Base-by-base conservation (phyloP, 495 filamentous ascomycete genomes). In the Annulohypoxylon moriforme region DNA sequence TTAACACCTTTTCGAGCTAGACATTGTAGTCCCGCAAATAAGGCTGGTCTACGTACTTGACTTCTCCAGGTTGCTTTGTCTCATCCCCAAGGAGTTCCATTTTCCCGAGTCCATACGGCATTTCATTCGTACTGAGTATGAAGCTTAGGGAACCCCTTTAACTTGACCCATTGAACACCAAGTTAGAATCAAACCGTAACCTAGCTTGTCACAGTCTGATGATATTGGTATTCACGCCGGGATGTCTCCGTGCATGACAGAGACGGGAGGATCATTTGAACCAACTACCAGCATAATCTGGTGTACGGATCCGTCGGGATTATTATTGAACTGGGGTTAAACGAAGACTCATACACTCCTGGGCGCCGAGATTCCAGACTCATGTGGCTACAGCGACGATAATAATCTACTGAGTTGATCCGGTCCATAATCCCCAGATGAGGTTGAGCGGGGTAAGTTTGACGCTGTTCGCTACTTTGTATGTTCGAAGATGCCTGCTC, bases 221-320 rank as follows among this genome's bases (percentile, higher is more conserved):
- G 16, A 56, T 55, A 16, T 11, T 59, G 38, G 49, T 55, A 16
- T 11, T 59, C 29, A n/a, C 22, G 33, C 18, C 16, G 10, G 33
- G 25, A 34, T 24, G 33, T 14, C 53, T 25, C 67, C 55, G 46
- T 57, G 20, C 60, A 60, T 55, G 60, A 47, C 40, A 31, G 18
- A 10, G 25, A 20, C 53, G 40, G 44, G 53, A 62, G 57, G 68
- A 67, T 65, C 29, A 42, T 25, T 58, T 40, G 49, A 53, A 42
- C 58, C 68, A 58, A 44, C 27, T 49, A 25, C 31, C 25, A 34
- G 20, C 29, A 47, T 25, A 18, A 27, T 62, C 40, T 36, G 50
- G 57, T 58, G 40, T 58, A 47, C 1, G 1, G 16, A 42, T 42
- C 49, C 62, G 11, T 58, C 50, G 24, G 34, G 29, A 52, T 56